Conservation (phyloP, 768 basidiomycete species). For the Royoungia palumana region DNA sequence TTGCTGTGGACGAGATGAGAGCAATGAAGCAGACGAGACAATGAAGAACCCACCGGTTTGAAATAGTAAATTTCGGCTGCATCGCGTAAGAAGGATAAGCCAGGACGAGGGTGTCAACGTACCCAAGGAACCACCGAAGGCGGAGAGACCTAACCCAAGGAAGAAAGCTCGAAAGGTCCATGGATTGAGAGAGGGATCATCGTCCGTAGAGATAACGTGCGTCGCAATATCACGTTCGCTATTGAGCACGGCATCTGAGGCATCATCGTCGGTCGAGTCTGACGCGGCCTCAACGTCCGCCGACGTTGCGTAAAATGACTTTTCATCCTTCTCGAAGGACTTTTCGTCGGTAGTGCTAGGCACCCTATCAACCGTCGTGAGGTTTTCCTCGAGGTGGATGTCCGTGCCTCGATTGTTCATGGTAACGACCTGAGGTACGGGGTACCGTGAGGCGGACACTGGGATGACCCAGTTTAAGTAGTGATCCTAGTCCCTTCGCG, state of each 20-base stretch:
- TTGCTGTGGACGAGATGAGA: constrained; percentile 37
- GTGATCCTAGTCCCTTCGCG: background rate
- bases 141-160: constrained; percentile 52
- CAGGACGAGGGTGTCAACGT: background rate
- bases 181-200: constrained; percentile 26
- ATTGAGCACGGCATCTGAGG: constrained; percentile 27
- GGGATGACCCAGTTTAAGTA: constrained; percentile 1
- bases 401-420: constrained; percentile 2
- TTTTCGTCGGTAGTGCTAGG: constrained; percentile 10
- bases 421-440: background rate
- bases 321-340: constrained; percentile 6
- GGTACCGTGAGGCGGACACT: background rate
- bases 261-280: constrained; percentile 2
- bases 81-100: background rate
- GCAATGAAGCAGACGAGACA: background rate
- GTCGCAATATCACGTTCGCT: constrained; percentile 48
- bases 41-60: constrained; percentile 41
- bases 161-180: constrained; percentile 46
- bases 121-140: constrained; percentile 51
- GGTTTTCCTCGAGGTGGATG: background rate
- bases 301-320: constrained; percentile 18
- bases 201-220: constrained; percentile 41
- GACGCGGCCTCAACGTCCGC: constrained; percentile 32
- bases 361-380: background rate
- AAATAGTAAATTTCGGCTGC: constrained; percentile 60